phyloP scores from a whole-genome alignment of 495 filamentous ascomycete species.

The Geopyxis carbonaria region DNA sequence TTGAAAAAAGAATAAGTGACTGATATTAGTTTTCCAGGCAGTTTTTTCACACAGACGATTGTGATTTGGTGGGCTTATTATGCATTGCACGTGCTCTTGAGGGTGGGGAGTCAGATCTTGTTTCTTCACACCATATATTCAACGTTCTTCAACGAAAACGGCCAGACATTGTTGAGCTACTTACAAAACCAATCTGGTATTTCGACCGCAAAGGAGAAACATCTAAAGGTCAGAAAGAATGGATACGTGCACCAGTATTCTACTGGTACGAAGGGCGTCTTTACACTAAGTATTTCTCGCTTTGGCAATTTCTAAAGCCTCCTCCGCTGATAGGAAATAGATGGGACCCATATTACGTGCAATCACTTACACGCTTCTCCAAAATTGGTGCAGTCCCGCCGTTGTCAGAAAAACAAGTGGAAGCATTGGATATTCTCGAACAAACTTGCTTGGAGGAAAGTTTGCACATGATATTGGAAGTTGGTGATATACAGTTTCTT shows the following conservation, averaged over 20 bases:
- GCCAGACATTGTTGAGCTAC: constrained; percentile 58
- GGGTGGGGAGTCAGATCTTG: constrained; percentile 73
- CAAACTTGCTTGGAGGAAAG: constrained; percentile 45
- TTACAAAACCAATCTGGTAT: constrained; percentile 73
- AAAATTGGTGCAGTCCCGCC: constrained; percentile 48
- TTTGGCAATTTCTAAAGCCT: constrained; percentile 11
- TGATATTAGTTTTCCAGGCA: too few relatives aligned
- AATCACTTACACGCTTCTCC: constrained; percentile 48
- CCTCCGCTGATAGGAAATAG: constrained; percentile 35
- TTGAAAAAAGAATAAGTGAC: background rate
- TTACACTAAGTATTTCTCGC: constrained; percentile 41
- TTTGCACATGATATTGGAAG: constrained; percentile 61
- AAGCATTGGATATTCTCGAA: constrained; percentile 49
- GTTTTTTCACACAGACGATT: constrained; percentile 70
- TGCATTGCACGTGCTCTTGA: constrained; percentile 63
- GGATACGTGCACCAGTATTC: constrained; percentile 53
- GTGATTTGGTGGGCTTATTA: constrained; percentile 69
- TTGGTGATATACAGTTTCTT: constrained; percentile 53
- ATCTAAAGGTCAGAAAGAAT: constrained; percentile 55
- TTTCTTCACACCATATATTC: constrained; percentile 65
- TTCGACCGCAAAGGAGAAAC: constrained; percentile 88
- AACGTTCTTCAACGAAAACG: constrained; percentile 57
- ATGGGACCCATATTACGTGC: constrained; percentile 70
- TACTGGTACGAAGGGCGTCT: constrained; percentile 47
- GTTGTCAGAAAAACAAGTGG: constrained; percentile 43